A percentile compares a stretch with the other conserved stretches of the same genome.
Conservation (phyloP, 148 eudicot genomes). For the Chenopodium quinoa region DNA sequence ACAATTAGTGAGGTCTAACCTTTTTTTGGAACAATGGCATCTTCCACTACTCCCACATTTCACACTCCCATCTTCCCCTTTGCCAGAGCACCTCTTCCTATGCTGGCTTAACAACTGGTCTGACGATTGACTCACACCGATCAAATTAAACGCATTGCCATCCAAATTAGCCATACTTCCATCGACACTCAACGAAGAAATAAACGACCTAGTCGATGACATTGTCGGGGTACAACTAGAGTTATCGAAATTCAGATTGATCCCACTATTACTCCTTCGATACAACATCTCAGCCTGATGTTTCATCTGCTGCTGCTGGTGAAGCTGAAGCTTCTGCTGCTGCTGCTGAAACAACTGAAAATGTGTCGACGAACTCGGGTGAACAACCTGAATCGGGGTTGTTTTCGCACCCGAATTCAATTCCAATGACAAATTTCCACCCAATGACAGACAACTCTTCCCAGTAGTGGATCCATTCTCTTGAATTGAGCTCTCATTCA, state of each 20-base stretch:
- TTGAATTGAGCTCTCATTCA: constrained; percentile 33
- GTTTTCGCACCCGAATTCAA: constrained; percentile 43
- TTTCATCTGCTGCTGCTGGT: constrained; percentile 54
- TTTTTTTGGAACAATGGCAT: constrained; percentile 95
- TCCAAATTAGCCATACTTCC: constrained; percentile 71
- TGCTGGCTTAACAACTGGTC: constrained; percentile 53
- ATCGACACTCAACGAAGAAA: constrained; percentile 81
- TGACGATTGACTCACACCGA: constrained; percentile 48
- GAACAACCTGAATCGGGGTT: constrained; percentile 43
- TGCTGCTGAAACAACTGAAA: constrained; percentile 38
- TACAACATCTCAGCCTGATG: constrained; percentile 64
- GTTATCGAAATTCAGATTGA: constrained; percentile 63
- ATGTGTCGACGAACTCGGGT: constrained; percentile 33
- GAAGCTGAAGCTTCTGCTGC: constrained; percentile 45
- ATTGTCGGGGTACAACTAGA: constrained; percentile 63
- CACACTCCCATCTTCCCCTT: constrained; percentile 71
- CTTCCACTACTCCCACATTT: constrained; percentile 68
- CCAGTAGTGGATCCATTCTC: constrained; percentile 50
- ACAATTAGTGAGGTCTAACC: constrained; percentile 38
- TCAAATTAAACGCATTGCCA: constrained; percentile 55
- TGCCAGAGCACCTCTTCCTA: constrained; percentile 54
- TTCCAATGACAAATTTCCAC: constrained; percentile 45
- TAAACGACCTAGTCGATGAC: constrained; percentile 78
- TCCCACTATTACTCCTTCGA: constrained; percentile 58
- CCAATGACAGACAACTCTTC: constrained; percentile 51